Evolutionary conservation across 1,139 yeast genomes (phyloP), one percentile per base, ranked within the genome.

Genomic region (Suhomyces ambrosiae): DNA sequence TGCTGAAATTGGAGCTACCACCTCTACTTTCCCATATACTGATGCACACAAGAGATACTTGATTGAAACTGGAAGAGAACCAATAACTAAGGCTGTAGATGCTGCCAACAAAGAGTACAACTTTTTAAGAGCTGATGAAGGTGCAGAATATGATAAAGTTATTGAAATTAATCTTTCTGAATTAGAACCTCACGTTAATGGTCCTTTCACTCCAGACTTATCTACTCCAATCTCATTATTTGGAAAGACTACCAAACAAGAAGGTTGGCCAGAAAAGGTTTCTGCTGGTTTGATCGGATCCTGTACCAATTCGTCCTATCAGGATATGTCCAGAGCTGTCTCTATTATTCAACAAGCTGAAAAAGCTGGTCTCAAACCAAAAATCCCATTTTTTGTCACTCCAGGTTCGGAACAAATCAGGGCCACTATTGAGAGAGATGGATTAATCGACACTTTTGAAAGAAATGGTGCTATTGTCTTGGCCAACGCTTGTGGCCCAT

Each of bases 391-490:
- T 65, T 86, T 86, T 58, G 96, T 92, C 40, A 88, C 97, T 11
- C 98, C 98, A 39, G 98, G 98, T 51, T 87, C 96, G n/a, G 98
- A 92, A 69, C 97, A 89, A 68, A 87, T 92, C 53, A 81, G 97
- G 63, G 97, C 98, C 35, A 92, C 98, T 32, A 84, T 92, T 52
- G 96, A 88, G 65, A 81, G 96, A 63, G 97, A 92, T 60, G 97
- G 97, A 12, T 74, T 86, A 48, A 79, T 86, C 40, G 77, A 83
- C 29, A 80, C 85, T 25, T 88, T 92, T 59, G 82, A 83, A 60
- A 75, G 82, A 33, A 85, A 83, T 53, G 97, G 97, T 40, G 97
- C 96, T 35, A 74, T 80, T 37, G 96, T 92, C 12, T 73, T 92
- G 48, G 96, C 97, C 29, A 92, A 92, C 58, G 98, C 98, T 11